A percentile compares a stretch with the other conserved stretches of the same genome.
Evolutionary conservation across 495 filamentous ascomycete genomes (phyloP).

Genomic region (Penicillium antarcticum): DNA sequence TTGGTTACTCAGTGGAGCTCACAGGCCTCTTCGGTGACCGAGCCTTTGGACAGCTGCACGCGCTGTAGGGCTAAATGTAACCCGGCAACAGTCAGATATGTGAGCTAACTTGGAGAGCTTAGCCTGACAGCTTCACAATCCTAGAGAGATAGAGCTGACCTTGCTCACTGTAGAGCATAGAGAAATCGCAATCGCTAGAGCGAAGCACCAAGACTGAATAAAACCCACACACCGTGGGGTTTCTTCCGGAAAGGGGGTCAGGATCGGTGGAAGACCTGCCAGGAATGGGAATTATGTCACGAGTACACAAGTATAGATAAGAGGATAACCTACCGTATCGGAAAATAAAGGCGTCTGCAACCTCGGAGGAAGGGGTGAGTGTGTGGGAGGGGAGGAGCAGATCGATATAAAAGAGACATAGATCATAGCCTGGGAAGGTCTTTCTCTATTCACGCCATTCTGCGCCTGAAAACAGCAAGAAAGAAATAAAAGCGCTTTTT

Average conservation of each 20-base stretch:
- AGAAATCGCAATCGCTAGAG: not conserved
- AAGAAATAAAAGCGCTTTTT: not conserved
- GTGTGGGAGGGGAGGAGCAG: not conserved
- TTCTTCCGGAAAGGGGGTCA: not conserved
- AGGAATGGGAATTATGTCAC: constrained; percentile 28
- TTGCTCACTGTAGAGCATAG: not conserved
- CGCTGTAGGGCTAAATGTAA: constrained; percentile 7
- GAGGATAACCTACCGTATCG: not conserved
- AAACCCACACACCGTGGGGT: not conserved
- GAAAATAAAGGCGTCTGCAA: constrained; percentile 5
- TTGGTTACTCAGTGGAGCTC: constrained; percentile 9
- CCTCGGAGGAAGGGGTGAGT: not conserved
- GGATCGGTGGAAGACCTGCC: constrained; percentile 7
- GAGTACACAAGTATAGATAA: constrained; percentile 7
- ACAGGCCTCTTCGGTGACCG: constrained; percentile 6
- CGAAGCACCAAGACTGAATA: not conserved
- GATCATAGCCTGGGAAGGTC: not conserved
- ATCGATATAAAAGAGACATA: constrained; percentile 15
- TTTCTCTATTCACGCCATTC: constrained; percentile 10
- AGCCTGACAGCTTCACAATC: not conserved
- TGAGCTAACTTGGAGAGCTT: constrained; percentile 8
- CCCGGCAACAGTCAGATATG: constrained; percentile 31
- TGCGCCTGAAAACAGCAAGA: not conserved
- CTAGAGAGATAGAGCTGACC: constrained; percentile 1
- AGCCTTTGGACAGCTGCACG: not conserved